These are phyloP conservation scores for Cordyceps tenuipes DNA, from an alignment of 2,329 filamentous ascomycete species.

Conservation along the genomic window DNA sequence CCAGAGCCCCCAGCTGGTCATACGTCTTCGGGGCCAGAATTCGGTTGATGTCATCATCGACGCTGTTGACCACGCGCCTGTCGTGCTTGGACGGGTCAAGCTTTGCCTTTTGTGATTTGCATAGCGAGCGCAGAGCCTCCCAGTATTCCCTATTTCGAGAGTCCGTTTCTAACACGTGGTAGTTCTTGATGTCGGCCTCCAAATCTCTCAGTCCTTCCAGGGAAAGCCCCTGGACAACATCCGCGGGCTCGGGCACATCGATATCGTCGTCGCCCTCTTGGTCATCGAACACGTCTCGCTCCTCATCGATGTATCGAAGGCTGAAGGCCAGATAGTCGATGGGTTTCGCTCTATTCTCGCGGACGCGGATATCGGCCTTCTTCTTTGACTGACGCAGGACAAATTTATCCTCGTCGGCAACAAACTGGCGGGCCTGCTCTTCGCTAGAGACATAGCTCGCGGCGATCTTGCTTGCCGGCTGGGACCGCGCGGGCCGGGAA, in stretches of 20 bases:
- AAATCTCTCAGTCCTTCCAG: constrained; percentile 63
- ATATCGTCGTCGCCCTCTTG: constrained; percentile 65
- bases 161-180: constrained; percentile 72
- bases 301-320: constrained; percentile 76
- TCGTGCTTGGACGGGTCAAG: constrained; percentile 53
- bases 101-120: constrained; percentile 64
- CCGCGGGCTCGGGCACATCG: constrained; percentile 69
- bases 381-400: constrained; percentile 96
- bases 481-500: constrained; percentile 23
- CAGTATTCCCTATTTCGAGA: constrained; percentile 77
- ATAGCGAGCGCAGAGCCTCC: constrained; percentile 82
- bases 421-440: constrained; percentile 72
- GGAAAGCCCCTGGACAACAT: constrained; percentile 67
- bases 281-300: constrained; percentile 79
- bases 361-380: constrained; percentile 90
- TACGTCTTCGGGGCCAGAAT: constrained; percentile 78
- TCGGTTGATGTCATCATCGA: constrained; percentile 80
- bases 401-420: constrained; percentile 91
- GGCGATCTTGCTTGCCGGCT: constrained; percentile 20
- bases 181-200: constrained; percentile 73
- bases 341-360: constrained; percentile 80
- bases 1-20: constrained; percentile 77
- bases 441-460: constrained; percentile 58
- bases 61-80: constrained; percentile 69
- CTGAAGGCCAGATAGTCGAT: constrained; percentile 93